phyloP scores from a whole-genome alignment of 352 stramenopile genomes.

The Globisporangium irregulare region DNA sequence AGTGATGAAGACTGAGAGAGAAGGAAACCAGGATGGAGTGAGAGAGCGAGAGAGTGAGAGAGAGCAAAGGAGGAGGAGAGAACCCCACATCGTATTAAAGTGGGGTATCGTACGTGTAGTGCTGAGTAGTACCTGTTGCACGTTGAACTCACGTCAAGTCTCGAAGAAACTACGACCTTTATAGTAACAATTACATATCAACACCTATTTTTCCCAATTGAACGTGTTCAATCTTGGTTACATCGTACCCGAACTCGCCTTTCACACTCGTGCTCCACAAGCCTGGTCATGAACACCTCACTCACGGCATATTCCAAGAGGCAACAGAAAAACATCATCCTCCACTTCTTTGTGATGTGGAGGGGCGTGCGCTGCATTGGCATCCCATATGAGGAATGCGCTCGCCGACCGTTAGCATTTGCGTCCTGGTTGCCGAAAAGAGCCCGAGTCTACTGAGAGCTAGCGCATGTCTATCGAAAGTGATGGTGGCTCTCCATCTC shows the following conservation, averaged over 20 bases:
- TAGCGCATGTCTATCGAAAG: background rate
- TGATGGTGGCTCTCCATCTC: background rate
- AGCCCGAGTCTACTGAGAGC: background rate
- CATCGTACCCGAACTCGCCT: too few species aligned
- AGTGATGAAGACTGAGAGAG: background rate
- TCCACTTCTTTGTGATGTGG: too few species aligned
- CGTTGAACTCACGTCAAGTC: constrained; percentile 1
- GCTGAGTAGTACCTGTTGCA: background rate
- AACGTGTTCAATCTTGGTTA: too few species aligned
- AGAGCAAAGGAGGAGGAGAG: background rate
- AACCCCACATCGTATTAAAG: background rate
- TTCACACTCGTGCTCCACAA: too few species aligned
- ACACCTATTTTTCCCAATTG: too few species aligned
- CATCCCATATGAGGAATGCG: background rate
- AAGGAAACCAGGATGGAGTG: background rate
- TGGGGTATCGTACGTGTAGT: background rate
- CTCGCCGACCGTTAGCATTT: too few species aligned
- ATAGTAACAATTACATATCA: constrained; percentile 1
- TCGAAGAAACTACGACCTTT: background rate
- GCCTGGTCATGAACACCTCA: too few species aligned
- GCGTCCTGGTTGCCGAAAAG: background rate
- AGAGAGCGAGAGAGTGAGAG: background rate
- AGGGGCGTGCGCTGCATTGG: background rate
- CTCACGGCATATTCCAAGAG: too few species aligned
- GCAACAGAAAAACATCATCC: too few species aligned